Conservation (phyloP, 371 early-diverging fungal species). For the Haplosporangium sp. region DNA sequence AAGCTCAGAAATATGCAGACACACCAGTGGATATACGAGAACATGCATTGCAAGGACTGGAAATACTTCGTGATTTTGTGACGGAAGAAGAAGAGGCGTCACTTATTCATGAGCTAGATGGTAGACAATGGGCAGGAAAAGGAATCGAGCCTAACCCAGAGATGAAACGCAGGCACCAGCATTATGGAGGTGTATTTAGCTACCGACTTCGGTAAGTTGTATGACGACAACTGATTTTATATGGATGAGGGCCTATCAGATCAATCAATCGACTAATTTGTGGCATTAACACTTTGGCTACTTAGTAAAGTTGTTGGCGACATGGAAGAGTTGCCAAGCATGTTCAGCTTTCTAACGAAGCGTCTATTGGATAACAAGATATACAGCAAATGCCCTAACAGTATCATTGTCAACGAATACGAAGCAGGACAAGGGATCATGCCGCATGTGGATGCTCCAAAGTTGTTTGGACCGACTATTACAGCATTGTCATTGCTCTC, state of each 20-base stretch:
- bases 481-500: constrained; percentile 75
- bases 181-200: constrained; percentile 79
- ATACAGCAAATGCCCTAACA: constrained; percentile 65
- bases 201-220: constrained; percentile 70
- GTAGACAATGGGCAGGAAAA: constrained; percentile 34
- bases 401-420: constrained; percentile 80
- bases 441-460: constrained; percentile 69
- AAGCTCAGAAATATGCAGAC: not conserved
- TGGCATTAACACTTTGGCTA: not conserved
- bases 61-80: constrained; percentile 35
- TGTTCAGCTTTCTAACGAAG: constrained; percentile 56
- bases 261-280: no score
- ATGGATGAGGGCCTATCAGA: no score
- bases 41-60: constrained; percentile 22
- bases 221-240: not conserved
- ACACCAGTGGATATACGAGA: not conserved
- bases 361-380: constrained; percentile 50
- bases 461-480: constrained; percentile 74
- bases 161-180: constrained; percentile 78
- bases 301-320: constrained; percentile 66
- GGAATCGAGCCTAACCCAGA: constrained; percentile 76
- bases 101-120: constrained; percentile 41
- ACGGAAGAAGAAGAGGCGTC: constrained; percentile 29
- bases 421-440: constrained; percentile 74
- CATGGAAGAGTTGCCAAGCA: constrained; percentile 68